Conservation (phyloP, 352 stramenopile genomes). For the Pythium scleroteichum region DNA sequence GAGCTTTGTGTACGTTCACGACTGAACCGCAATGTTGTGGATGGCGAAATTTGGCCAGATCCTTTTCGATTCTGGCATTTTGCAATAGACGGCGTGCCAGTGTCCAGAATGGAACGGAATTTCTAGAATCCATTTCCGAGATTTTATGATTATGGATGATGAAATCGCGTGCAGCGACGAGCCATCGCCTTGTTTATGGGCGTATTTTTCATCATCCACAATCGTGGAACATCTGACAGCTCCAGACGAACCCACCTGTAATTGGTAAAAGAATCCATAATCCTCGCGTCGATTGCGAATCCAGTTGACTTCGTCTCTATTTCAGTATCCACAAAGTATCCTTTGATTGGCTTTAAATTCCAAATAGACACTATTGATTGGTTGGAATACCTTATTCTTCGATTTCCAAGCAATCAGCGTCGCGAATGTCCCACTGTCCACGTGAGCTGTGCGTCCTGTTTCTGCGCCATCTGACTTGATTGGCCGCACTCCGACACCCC, state of each 20-base stretch:
- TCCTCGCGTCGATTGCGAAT: no score
- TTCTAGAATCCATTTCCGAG: neutral
- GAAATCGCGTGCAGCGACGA: neutral
- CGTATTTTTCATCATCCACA: constrained; percentile 10
- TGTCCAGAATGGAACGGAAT: no score
- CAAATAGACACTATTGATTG: neutral
- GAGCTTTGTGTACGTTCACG: neutral
- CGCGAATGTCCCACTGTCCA: neutral
- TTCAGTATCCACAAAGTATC: no score
- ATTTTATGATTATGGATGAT: neutral
- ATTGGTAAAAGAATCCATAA: neutral
- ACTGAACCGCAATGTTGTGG: neutral
- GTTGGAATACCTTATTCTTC: neutral
- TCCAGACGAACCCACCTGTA: neutral
- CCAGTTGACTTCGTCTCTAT: neutral
- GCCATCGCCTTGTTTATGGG: neutral
- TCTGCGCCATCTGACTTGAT: neutral
- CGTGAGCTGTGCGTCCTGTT: neutral
- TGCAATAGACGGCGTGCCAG: no score
- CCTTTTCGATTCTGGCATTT: neutral
- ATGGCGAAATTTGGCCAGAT: neutral
- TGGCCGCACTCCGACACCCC: neutral
- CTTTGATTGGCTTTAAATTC: no score
- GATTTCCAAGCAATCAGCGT: neutral
- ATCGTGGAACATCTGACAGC: neutral